Conservation (phyloP, 1,284 basidiomycete species). For the Pholiota adiposa region DNA sequence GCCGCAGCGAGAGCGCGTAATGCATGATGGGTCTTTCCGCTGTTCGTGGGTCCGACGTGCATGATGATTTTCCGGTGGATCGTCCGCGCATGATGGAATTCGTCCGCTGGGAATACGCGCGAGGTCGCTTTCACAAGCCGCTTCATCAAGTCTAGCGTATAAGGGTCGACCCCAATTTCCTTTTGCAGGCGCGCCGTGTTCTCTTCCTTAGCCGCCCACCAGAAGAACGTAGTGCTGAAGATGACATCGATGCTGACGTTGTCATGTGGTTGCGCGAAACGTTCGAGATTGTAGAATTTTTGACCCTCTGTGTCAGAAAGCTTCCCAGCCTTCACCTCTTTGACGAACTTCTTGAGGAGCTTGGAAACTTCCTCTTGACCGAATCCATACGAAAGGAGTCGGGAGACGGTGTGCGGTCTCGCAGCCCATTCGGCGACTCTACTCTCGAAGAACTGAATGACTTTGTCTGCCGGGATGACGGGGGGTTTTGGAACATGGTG, state of each 20-base stretch:
- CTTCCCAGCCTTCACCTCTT: constrained; percentile 34
- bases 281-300: constrained; percentile 41
- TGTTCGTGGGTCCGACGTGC: constrained; percentile 98
- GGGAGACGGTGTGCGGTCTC: constrained; percentile 25
- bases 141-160: constrained; percentile 41
- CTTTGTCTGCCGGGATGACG: constrained; percentile 7
- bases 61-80: constrained; percentile 84
- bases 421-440: constrained; percentile 35
- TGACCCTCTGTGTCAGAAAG: constrained; percentile 36
- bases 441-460: constrained; percentile 31
- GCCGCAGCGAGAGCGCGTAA: constrained; percentile 86
- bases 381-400: constrained; percentile 50
- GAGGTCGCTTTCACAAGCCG: constrained; percentile 45
- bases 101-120: constrained; percentile 43
- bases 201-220: constrained; percentile 50
- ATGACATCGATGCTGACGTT: constrained; percentile 32
- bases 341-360: constrained; percentile 41
- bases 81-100: constrained; percentile 43
- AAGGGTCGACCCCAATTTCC: constrained; percentile 12
- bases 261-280: constrained; percentile 32
- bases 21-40: constrained; percentile 95
- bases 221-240: constrained; percentile 49
- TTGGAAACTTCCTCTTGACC: constrained; percentile 33
- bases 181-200: constrained; percentile 27
- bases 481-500: constrained; percentile 2